Evolutionary conservation across 2,329 filamentous ascomycete genomes (phyloP), one percentile per base, ranked within the genome.

Genomic region (Xylaria sp.): DNA sequence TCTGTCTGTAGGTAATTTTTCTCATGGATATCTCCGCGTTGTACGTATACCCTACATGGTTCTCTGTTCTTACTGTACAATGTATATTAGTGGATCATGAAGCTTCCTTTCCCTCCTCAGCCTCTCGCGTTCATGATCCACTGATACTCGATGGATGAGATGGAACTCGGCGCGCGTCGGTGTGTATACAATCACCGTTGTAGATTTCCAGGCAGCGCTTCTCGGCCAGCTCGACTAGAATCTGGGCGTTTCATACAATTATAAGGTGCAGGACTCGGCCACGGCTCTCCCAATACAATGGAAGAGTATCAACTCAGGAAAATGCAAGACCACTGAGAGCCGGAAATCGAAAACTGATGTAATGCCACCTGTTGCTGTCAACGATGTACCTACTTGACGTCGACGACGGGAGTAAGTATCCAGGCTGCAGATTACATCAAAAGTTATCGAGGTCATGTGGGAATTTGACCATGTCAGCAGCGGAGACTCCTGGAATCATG

Each of bases 51-150:
- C 46, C 46, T 43, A 53, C 41, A 60, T 17, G 10, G 21, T 17
- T 38, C 38, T 38, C 44, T 25, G 37, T 60, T 56, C 55, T 63
- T 63, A 63, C 60, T 63, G 60, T 63, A 60, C 60, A 38, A 46
- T 49, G 44, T 51, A 46, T 17, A 17, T 51, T 25, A 48, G 60
- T 63, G 60, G 60, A 49, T 33, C 29, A 17, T 33, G 37, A 51
- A 60, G 19, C 21, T 44, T 44, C 29, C 19, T 48, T 43, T 21
- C 44, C 35, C 13, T 21, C 27, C 44, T 47, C 49, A 49, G 43
- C 46, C 43, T 54, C 57, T 48, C 57, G 27, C 27, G 31, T 47
- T 47, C 48, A 23, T 19, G 29, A 33, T 35, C 48, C 17, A 21
- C 47, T 15, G 40, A 41, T 35, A 13, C 40, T 35, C 25, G 29